Evolutionary conservation across 805 yeast genomes (phyloP).

Genomic region (Scheffersomyces coipomensis): DNA sequence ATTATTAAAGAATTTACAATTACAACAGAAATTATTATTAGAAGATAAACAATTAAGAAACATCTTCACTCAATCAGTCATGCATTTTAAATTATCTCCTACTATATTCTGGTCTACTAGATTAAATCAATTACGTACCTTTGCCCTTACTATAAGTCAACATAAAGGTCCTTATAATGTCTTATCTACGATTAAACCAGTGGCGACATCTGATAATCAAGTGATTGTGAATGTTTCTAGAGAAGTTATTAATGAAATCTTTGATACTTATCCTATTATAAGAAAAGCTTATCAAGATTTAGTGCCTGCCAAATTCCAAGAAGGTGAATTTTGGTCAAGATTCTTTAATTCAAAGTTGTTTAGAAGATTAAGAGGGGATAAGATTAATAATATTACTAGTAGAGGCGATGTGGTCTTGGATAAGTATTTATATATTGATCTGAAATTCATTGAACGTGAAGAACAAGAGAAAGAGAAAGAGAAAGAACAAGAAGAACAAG

Average conservation of each 20-base stretch:
- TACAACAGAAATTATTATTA: slow-evolving; percentile 75
- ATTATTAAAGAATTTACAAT: slow-evolving; percentile 64
- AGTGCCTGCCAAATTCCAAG: slow-evolving; percentile 78
- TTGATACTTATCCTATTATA: slow-evolving; percentile 90
- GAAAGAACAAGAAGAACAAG: slow-evolving; percentile 19
- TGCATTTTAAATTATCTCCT: slow-evolving; percentile 70
- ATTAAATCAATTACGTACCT: slow-evolving; percentile 75
- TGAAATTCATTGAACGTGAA: slow-evolving; percentile 46
- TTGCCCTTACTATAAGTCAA: slow-evolving; percentile 81
- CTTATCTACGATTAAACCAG: slow-evolving; percentile 88
- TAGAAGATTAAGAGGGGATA: slow-evolving; percentile 86
- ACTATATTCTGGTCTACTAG: slow-evolving; percentile 86
- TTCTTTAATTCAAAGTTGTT: slow-evolving; percentile 90
- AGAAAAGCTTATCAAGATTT: slow-evolving; percentile 84
- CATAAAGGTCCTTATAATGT: slow-evolving; percentile 93
- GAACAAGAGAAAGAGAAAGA: slow-evolving; percentile 38
- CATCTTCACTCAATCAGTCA: slow-evolving; percentile 85
- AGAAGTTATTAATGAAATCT: slow-evolving; percentile 85
- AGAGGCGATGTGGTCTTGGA: slow-evolving; percentile 85
- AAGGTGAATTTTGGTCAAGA: slow-evolving; percentile 95
- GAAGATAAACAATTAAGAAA: slow-evolving; percentile 68
- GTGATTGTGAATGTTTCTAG: slow-evolving; percentile 91
- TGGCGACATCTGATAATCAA: slow-evolving; percentile 88
- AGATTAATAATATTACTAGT: slow-evolving; percentile 62
- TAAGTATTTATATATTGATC: slow-evolving; percentile 72